Percentiles rank a stretch among this genome's conserved stretches.
Evolutionary conservation across 2,329 filamentous ascomycete species (phyloP).

Genomic region (Hymenoscyphus infarciens): DNA sequence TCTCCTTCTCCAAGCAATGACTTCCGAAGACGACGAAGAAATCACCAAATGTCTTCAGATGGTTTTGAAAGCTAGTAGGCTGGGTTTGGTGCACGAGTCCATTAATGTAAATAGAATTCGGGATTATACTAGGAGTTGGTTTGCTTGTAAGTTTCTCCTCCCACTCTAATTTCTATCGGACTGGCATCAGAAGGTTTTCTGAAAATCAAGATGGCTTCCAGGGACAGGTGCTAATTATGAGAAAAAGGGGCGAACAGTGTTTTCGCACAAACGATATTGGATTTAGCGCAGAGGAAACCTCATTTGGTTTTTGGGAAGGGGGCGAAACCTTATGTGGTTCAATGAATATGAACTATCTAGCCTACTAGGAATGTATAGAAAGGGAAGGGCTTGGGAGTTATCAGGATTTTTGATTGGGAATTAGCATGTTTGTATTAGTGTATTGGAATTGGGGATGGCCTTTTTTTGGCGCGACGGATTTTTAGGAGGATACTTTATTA

Average conservation of each 20-base stretch:
- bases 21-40: constrained; percentile 76
- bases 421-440: not conserved
- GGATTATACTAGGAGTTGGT: constrained; percentile 85
- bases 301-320: constrained; percentile 75
- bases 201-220: constrained; percentile 27
- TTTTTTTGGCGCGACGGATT: no score
- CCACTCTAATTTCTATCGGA: not conserved
- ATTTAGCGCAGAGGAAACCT: constrained; percentile 84
- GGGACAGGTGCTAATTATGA: not conserved
- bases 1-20: constrained; percentile 86
- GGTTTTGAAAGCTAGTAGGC: constrained; percentile 70
- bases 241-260: constrained; percentile 79
- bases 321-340: constrained; percentile 52
- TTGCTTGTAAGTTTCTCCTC: constrained; percentile 59
- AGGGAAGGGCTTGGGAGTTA: no score
- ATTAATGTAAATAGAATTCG: constrained; percentile 70
- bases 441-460: no score
- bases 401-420: no score
- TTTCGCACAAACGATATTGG: constrained; percentile 87
- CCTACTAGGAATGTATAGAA: not conserved
- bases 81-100: constrained; percentile 89
- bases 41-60: constrained; percentile 69
- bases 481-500: no score
- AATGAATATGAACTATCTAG: constrained; percentile 16
- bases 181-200: constrained; percentile 15